Conservation (phyloP, 306 rosid genomes). For the Pterocarpus macrocarpus region DNA sequence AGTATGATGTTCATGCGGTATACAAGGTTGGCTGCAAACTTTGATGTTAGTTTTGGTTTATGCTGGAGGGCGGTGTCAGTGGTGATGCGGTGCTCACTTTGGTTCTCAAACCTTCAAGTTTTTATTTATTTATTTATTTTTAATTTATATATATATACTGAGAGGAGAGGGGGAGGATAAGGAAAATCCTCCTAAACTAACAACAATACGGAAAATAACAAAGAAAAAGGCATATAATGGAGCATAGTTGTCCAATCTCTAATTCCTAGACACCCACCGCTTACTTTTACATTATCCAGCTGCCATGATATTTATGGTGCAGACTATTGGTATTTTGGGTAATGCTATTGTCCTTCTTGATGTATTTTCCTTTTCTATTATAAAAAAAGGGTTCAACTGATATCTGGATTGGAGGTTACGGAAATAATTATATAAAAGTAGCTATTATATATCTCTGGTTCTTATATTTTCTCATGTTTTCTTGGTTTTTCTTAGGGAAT, state of each 20-base stretch:
- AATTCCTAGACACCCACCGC: not conserved
- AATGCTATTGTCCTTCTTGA: not conserved
- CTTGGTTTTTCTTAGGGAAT: slow-evolving; percentile 64
- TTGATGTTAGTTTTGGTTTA: not conserved
- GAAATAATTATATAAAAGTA: slow-evolving; percentile 17
- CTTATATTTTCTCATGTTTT: slow-evolving; percentile 28
- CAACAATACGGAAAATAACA: not conserved
- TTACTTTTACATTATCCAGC: not conserved
- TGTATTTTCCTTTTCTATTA: not conserved
- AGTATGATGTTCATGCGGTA: not conserved
- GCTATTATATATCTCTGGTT: slow-evolving; percentile 28
- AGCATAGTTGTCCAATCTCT: not conserved
- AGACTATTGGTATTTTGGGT: not conserved
- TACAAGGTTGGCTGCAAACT: no score
- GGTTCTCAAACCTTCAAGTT: not conserved
- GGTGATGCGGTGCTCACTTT: not conserved
- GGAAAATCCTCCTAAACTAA: not conserved
- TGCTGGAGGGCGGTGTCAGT: not conserved
- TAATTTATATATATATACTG: not conserved
- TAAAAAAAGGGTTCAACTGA: not conserved
- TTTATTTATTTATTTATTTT: no score
- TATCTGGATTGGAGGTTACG: slow-evolving; percentile 23
- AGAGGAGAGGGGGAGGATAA: not conserved
- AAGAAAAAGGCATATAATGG: not conserved
- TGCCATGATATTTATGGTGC: not conserved